Evolutionary conservation across 2,329 filamentous ascomycete genomes (phyloP), one percentile per base, ranked within the genome.

Genomic region (Hypocrella siamensis): DNA sequence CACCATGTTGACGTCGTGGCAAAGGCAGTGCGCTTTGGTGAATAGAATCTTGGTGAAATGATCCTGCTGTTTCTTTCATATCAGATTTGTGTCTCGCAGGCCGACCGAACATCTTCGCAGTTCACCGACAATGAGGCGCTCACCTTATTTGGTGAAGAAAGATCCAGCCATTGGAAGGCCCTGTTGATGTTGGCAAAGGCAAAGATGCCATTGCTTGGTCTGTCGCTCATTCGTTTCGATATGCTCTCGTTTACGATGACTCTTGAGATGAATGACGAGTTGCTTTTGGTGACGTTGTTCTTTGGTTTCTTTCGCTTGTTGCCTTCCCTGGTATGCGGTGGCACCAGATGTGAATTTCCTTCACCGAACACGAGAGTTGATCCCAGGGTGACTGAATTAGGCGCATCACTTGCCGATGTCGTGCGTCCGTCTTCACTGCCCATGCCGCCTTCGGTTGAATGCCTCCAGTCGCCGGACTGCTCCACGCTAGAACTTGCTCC

Each of bases 241-340:
- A 92, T 56, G 4, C 67, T 67, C 45, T 98, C 90, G 46, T 93
- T 82, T 12, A 85, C 77, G 40, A 96, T 93, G 19, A 94, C 88
- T 33, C 90, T 67, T n/a, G 88, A 94, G 19, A 98, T 90, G 49
- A 94, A 98, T 1, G 88, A 93, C 8, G 90, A 98, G 54, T 93
- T 96, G 59, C 85, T 96, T 64, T 98, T 98, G 32, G 88, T 77
- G 53, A 98, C 90, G 53, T 92, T 96, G 57, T 88, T 96, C 66
- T 96, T 98, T 3, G 90, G 90, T 54, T 98, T 98, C 48, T 78
- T 73, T 51, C 75, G 70, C 63, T 94, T 94, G 40, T 71, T 75
- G 26, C 71, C 67, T 46, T 86, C 82, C 46, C 83, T 84, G 19
- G 67, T 63, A 31, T 68, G 66, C 12, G 65, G 61, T 14, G 66